Evolutionary conservation across 2,329 filamentous ascomycete genomes (phyloP).

Genomic region (Clonostachys sp.): DNA sequence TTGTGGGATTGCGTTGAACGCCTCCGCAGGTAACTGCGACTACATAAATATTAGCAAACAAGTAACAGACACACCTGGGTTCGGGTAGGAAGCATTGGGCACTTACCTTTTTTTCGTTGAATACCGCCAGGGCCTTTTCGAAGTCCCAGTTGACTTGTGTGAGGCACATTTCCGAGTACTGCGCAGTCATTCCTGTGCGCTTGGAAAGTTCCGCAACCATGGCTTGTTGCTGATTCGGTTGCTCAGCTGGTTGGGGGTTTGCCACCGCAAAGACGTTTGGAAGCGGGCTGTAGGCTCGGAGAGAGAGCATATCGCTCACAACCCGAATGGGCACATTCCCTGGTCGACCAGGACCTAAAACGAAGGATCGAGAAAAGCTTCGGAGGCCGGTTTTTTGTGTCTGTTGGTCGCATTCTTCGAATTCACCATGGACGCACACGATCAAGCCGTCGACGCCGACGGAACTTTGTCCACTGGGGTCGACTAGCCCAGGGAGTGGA

Average conservation of each 20-base stretch:
- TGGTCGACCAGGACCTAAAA: slow-evolving; percentile 70
- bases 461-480: slow-evolving; percentile 59
- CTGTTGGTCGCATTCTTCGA: slow-evolving; percentile 64
- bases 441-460: slow-evolving; percentile 73
- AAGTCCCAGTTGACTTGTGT: slow-evolving; percentile 77
- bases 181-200: slow-evolving; percentile 73
- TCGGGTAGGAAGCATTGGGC: background rate
- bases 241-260: slow-evolving; percentile 10
- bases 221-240: slow-evolving; percentile 51
- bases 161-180: slow-evolving; percentile 79
- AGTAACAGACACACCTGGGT: background rate
- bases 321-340: slow-evolving; percentile 65
- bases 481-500: slow-evolving; percentile 64
- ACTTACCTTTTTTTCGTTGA: slow-evolving; percentile 69
- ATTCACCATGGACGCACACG: slow-evolving; percentile 78
- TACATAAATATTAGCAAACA: slow-evolving; percentile 3
- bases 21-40: slow-evolving; percentile 16
- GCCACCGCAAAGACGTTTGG: slow-evolving; percentile 32
- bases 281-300: slow-evolving; percentile 60
- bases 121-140: slow-evolving; percentile 67
- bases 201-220: slow-evolving; percentile 72
- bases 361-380: slow-evolving; percentile 78
- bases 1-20: slow-evolving; percentile 6
- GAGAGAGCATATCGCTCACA: slow-evolving; percentile 71
- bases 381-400: slow-evolving; percentile 58